Evolutionary conservation across 306 rosid genomes (phyloP), one percentile per base, ranked within the genome.

Genomic region (Corylus heterophylla): DNA sequence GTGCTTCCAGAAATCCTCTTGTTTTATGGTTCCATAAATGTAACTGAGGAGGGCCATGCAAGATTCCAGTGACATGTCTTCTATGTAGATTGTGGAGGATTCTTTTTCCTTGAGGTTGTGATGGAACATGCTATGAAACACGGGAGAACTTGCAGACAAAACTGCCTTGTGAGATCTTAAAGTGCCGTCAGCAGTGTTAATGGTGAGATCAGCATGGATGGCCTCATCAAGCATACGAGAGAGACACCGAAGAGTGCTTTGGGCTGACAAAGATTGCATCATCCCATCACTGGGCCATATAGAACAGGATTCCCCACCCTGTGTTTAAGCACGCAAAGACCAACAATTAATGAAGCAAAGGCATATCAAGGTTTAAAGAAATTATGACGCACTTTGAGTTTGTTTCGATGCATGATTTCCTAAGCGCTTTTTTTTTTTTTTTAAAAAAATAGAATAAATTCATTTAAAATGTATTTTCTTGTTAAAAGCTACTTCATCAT

Each of bases 121-220:
- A 84, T 62, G 92, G 82, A 90, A 92, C 97, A 94, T 92, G 87
- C 97, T 89, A 58, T 83, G 88, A 79, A 94, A 92, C 83, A 94
- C 97, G 0, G 94, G 91, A 69, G 98, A 94, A 85, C 96, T 92
- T 25, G 97, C 92, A 0, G 98, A 90, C 61, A 92, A 63, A 82
- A 94, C 52, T 62, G 98, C 97, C 86, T 87, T 94, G 87, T 94
- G 98, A 79, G 97, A 94, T 82, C 76, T 86, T 82, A 92, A 76
- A 17, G 88, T 78, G 44, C 98, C 98, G 35, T 91, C 90, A 0
- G 87, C 77, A 2, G 89, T 88, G 79, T 79, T 78, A 63, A 94
- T 87, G 79, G 92, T 92, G 54, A 92, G 91, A 83, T 94, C 97
- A 35, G 93, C 87, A 76, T 80, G 91, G 79, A 92, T 89, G 44